Conservation (phyloP, 495 filamentous ascomycete genomes). For the Hyaloscypha finlandica region DNA sequence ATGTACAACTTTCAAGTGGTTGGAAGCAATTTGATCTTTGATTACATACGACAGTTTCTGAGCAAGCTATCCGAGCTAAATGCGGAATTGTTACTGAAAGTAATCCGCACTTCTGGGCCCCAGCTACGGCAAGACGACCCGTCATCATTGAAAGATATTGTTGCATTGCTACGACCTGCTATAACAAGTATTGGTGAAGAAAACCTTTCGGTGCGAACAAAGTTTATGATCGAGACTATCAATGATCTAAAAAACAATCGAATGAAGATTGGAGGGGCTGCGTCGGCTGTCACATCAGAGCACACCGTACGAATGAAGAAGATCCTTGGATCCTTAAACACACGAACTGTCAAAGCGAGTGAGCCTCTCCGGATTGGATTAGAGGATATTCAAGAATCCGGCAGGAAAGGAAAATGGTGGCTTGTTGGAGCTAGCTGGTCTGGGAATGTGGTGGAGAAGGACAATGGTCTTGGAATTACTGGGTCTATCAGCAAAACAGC, state of each 20-base stretch:
- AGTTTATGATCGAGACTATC: constrained; percentile 98
- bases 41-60: constrained; percentile 81
- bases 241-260: constrained; percentile 93
- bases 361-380: constrained; percentile 83
- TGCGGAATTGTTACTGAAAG: constrained; percentile 83
- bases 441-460: constrained; percentile 41
- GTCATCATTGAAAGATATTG: constrained; percentile 87
- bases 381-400: constrained; percentile 74
- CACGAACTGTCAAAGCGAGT: constrained; percentile 63
- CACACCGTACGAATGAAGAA: constrained; percentile 86
- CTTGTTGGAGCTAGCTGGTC: constrained; percentile 89
- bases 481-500: constrained; percentile 30
- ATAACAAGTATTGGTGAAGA: constrained; percentile 65
- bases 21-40: constrained; percentile 79
- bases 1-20: constrained; percentile 92
- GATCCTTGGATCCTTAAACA: constrained; percentile 72
- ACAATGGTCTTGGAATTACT: constrained; percentile 32
- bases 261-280: constrained; percentile 67
- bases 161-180: constrained; percentile 72
- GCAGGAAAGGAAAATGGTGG: constrained; percentile 97
- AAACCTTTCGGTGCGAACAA: constrained; percentile 82
- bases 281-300: constrained; percentile 66
- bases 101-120: constrained; percentile 77
- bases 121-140: constrained; percentile 91
- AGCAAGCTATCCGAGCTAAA: constrained; percentile 79